These are phyloP conservation scores for Coemansia pectinata DNA, from an alignment of 192 early-diverging fungal species.

Conservation along the genomic window DNA sequence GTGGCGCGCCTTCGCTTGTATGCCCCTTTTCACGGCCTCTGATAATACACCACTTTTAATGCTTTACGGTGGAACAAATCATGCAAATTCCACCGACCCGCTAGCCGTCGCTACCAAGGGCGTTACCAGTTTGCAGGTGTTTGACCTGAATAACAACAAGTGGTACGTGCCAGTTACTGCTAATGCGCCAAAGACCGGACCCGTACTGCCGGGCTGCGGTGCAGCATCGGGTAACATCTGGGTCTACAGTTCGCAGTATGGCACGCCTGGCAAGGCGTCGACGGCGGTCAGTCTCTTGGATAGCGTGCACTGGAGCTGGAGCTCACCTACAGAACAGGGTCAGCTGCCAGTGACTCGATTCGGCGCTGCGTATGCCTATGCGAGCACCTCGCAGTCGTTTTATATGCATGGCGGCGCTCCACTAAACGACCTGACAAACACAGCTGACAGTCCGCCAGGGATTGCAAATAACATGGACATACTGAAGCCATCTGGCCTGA, in stretches of 20 bases:
- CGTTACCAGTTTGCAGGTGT: constrained; percentile 29
- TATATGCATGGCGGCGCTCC: constrained; percentile 58
- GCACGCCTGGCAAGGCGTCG: constrained; percentile 14
- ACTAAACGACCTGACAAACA: constrained; percentile 25
- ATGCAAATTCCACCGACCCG: constrained; percentile 21
- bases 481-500: constrained; percentile 54
- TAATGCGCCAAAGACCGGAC: constrained; percentile 37
- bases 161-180: constrained; percentile 51
- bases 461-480: constrained; percentile 53
- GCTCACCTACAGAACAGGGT: constrained; percentile 40
- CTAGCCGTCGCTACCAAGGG: constrained; percentile 32
- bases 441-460: constrained; percentile 20
- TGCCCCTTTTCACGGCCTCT: constrained; percentile 45
- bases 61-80: constrained; percentile 53
- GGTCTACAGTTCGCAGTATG: constrained; percentile 45
- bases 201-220: constrained; percentile 50
- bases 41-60: constrained; percentile 42
- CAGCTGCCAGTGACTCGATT: constrained; percentile 44
- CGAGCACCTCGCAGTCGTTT: constrained; percentile 20
- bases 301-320: constrained; percentile 56
- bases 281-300: constrained; percentile 45
- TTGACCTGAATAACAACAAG: constrained; percentile 41
- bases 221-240: constrained; percentile 33
- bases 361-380: constrained; percentile 47
- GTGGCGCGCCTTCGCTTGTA: constrained; percentile 50